phyloP scores from a whole-genome alignment of 179 eudicot genomes.

The Corrigiola litoralis region DNA sequence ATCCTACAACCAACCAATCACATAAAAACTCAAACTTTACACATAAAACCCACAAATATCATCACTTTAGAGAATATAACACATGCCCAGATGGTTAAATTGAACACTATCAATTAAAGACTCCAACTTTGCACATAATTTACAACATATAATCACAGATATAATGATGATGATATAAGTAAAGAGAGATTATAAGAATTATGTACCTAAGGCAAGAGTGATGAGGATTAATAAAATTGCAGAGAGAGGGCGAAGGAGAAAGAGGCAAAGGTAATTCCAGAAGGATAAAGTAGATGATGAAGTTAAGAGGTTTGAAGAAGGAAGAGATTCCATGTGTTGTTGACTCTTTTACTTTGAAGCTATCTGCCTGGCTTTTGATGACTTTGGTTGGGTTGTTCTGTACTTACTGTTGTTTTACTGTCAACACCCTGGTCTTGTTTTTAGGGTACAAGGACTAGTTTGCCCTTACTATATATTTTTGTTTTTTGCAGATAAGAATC shows the following conservation, averaged over 20 bases:
- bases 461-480: too few relatives aligned
- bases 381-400: too few relatives aligned
- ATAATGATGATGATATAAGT: background rate
- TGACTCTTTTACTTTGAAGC: too few relatives aligned
- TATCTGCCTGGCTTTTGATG: too few relatives aligned
- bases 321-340: too few relatives aligned
- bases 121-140: background rate
- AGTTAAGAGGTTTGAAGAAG: background rate
- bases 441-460: too few relatives aligned
- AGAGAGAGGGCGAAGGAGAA: constrained; percentile 54
- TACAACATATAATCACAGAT: background rate
- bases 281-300: constrained; percentile 17
- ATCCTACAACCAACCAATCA: constrained; percentile 36
- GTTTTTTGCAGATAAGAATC: too few relatives aligned
- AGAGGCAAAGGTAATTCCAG: constrained; percentile 35
- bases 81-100: background rate
- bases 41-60: background rate
- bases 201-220: constrained; percentile 43
- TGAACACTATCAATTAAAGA: background rate
- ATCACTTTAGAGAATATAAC: background rate
- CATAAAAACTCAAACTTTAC: constrained; percentile 3
- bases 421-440: too few relatives aligned
- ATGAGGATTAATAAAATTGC: constrained; percentile 48
- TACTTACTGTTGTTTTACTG: too few relatives aligned
- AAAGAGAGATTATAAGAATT: background rate